phyloP scores from a whole-genome alignment of 306 rosid species.

The Pyrus pyrifolia region DNA sequence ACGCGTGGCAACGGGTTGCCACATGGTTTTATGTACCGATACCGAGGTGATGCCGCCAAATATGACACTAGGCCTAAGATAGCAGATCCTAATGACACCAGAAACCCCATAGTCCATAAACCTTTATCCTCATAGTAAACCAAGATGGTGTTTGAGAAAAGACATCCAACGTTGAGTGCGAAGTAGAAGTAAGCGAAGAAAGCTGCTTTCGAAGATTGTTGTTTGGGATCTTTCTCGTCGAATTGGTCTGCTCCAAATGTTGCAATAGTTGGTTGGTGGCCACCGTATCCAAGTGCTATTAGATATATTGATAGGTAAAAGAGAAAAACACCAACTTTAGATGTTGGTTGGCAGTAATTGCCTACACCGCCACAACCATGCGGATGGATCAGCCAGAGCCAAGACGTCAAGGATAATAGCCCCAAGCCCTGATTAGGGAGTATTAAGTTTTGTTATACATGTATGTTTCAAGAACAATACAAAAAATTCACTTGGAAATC shows the following conservation, averaged over 20 bases:
- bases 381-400: slow-evolving; percentile 12
- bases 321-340: slow-evolving; percentile 22
- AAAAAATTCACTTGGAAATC: background rate
- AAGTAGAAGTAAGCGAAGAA: slow-evolving; percentile 58
- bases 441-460: background rate
- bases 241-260: slow-evolving; percentile 68
- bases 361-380: slow-evolving; percentile 13
- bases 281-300: slow-evolving; percentile 57
- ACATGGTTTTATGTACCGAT: slow-evolving; percentile 45
- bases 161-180: slow-evolving; percentile 56
- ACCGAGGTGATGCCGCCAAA: slow-evolving; percentile 38
- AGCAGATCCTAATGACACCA: slow-evolving; percentile 47
- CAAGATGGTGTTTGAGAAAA: slow-evolving; percentile 59
- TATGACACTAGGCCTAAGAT: slow-evolving; percentile 33
- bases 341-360: slow-evolving; percentile 1
- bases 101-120: slow-evolving; percentile 50
- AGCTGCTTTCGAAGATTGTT: slow-evolving; percentile 38
- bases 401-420: slow-evolving; percentile 10
- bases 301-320: slow-evolving; percentile 58
- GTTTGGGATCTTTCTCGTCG: slow-evolving; percentile 40
- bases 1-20: slow-evolving; percentile 65
- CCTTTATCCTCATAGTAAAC: slow-evolving; percentile 58
- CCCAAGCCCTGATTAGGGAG: slow-evolving; percentile 12
- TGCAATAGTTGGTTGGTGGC: slow-evolving; percentile 53
- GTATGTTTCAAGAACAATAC: background rate